Base-by-base conservation (phyloP, 805 yeast species). In the Cyberlindnera mycetangii region DNA sequence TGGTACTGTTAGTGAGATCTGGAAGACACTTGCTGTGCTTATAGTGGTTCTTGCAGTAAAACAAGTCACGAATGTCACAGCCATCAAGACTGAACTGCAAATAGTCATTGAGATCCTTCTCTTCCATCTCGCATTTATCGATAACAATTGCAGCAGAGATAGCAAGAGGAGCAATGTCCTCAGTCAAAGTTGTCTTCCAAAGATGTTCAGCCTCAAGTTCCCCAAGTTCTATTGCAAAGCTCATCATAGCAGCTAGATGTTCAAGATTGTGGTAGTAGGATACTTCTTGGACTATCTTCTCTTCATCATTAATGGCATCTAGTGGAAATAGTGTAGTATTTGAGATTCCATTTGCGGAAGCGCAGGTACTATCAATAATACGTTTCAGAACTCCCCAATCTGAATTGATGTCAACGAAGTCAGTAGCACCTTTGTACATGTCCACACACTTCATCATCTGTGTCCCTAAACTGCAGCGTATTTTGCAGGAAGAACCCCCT, bases 51-150 rank as follows among this genome's bases (percentile, higher is more conserved):
- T 55, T 58, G 42, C 62, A 58, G 12, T 49, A 39, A 28, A 43
- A 58, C 20, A 58, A 38, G 3, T 48, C 57, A n/a, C 50, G 44
- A 4, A 56, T 42, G 41, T 58, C 62, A 49, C 62, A 58, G 25
- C 57, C 55, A 31, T 54, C 57, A 20, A 54, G 45, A 25, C 44
- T 41, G 22, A 52, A 50, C 15, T 44, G 49, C 38, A 53, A 20
- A 28, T 52, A 55, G 18, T 51, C 41, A 5, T 30, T 31, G 15
- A 52, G 41, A 11, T 52, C 59, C 7, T 31, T 35, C 3, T 39
- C 31, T 2, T 28, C 44, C 27, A 58, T 22, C 16, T 52, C 58
- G 41, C 62, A 58, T 27, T 47, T 50, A 22, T 58, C 60, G 19
- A 55, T 21, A 12, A 48, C 38, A 6, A 56, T 41, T 5, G 51